phyloP scores from a whole-genome alignment of 257 asterid genomes.

The Oldenlandia corymbosa region DNA sequence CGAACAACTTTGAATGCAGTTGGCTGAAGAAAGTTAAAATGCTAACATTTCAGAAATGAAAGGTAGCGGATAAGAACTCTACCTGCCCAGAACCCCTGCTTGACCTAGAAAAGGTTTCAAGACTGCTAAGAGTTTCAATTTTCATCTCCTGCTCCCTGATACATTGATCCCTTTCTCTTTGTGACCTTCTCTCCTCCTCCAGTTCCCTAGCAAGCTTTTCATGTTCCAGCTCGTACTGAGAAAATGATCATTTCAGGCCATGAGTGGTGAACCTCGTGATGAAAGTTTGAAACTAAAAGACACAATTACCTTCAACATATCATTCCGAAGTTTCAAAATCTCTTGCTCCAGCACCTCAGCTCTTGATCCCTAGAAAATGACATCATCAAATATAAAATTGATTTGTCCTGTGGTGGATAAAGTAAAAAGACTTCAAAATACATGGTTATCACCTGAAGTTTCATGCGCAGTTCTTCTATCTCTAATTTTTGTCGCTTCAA shows the following conservation, averaged over 20 bases:
- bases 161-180: conserved; percentile 65
- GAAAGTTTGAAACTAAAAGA: neutral
- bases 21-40: neutral
- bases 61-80: conserved; percentile 8
- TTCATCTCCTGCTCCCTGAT: conserved; percentile 75
- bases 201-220: conserved; percentile 86
- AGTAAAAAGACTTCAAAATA: conserved; percentile 7
- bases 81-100: conserved; percentile 58
- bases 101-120: conserved; percentile 41
- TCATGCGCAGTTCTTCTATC: conserved; percentile 77
- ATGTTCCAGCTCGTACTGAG: conserved; percentile 75
- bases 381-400: conserved; percentile 5
- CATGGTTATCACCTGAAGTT: conserved; percentile 67
- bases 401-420: conserved; percentile 1
- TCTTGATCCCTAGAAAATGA: conserved; percentile 81
- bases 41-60: conserved; percentile 7
- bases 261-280: neutral
- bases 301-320: conserved; percentile 73
- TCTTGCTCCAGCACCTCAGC: conserved; percentile 89
- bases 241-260: conserved; percentile 3
- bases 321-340: conserved; percentile 87
- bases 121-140: conserved; percentile 58
- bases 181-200: conserved; percentile 92
- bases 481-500: conserved; percentile 83
- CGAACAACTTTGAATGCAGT: neutral